These are phyloP conservation scores for Aspergillus ustus DNA, from an alignment of 2,329 filamentous ascomycete species.

Conservation along the genomic window DNA sequence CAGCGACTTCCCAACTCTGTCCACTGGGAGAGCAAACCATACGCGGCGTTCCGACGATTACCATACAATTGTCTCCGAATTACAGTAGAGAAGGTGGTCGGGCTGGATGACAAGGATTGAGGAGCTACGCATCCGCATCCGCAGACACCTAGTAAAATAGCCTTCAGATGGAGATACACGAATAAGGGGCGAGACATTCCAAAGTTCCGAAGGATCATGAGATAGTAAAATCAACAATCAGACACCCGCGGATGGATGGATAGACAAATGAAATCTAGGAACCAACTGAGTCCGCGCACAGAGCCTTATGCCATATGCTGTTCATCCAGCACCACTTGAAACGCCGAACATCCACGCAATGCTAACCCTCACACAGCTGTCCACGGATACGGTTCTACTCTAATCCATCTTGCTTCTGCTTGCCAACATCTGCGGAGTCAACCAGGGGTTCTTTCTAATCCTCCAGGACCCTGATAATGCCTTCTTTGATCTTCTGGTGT, in stretches of 20 bases:
- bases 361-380: neutral
- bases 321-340: neutral
- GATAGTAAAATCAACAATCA: neutral
- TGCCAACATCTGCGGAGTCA: neutral
- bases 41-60: neutral
- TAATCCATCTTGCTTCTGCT: neutral
- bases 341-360: neutral
- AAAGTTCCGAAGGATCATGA: conserved; percentile 1
- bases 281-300: neutral
- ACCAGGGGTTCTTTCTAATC: neutral
- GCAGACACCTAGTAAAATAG: neutral
- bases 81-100: too few species aligned
- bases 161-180: neutral
- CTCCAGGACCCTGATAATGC: neutral
- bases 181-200: conserved; percentile 1
- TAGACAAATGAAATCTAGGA: neutral
- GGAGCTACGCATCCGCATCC: neutral
- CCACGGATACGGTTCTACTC: neutral
- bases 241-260: neutral
- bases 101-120: neutral
- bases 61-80: too few species aligned
- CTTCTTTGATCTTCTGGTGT: neutral
- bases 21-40: too few species aligned
- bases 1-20: too few species aligned
- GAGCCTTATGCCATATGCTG: neutral